These are phyloP conservation scores for Oryza meridionalis DNA, from an alignment of 176 grass and related monocot genomes.

Conservation along the genomic window DNA sequence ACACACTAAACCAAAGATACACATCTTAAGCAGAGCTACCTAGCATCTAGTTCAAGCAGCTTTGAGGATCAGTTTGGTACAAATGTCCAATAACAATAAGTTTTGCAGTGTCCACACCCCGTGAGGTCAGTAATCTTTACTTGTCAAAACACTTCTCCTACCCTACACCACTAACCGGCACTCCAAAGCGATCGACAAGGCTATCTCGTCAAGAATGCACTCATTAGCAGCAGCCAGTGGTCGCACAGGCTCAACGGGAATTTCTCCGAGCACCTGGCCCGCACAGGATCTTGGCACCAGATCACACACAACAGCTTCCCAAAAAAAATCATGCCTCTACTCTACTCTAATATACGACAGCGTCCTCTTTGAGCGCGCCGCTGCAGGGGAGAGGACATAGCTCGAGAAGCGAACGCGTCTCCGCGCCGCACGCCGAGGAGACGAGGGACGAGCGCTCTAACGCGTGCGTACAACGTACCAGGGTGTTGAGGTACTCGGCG, in stretches of 20 bases:
- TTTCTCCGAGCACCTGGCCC: constrained; percentile 45
- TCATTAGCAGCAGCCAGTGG: neutral
- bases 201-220: neutral
- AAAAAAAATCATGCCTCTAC: neutral
- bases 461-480: constrained; percentile 21
- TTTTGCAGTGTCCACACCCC: neutral
- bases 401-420: neutral
- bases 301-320: neutral
- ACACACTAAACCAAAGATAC: constrained; percentile 1
- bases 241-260: neutral
- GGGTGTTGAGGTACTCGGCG: constrained; percentile 52
- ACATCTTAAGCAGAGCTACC: neutral
- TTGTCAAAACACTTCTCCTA: neutral
- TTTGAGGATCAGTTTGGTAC: constrained; percentile 8
- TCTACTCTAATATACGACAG: neutral
- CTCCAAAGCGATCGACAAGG: neutral
- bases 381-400: neutral
- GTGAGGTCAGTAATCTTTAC: neutral
- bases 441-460: neutral
- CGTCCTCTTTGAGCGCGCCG: neutral
- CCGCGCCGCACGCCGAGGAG: neutral
- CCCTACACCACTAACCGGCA: neutral
- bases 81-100: neutral
- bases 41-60: constrained; percentile 4
- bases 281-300: neutral